Evolutionary conservation across 768 basidiomycete species (phyloP), one percentile per base, ranked within the genome.

Genomic region (Leccinum boreale): DNA sequence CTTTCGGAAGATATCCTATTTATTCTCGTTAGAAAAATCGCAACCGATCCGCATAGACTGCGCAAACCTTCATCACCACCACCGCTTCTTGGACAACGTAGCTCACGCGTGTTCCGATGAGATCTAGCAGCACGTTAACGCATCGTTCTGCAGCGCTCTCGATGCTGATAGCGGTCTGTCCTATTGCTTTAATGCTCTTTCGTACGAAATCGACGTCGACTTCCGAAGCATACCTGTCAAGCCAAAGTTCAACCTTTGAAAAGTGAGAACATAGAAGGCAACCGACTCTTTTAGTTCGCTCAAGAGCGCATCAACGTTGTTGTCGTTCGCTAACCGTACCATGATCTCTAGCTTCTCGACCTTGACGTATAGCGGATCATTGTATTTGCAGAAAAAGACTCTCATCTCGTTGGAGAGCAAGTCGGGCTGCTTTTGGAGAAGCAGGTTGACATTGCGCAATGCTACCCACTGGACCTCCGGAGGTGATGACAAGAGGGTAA

Each of bases 341-440:
- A 99, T 99, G 70, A 98, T 97, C 65, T 98, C 97, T 63, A 99
- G 76, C 74, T 99, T 98, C 74, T 98, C 97, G 53, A 98, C 85
- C 74, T 99, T 99, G 71, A 98, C 95, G 67, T 98, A 99, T n/a
- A 96, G 77, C 5, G 96, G 96, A 68, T 99, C 96, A 68, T 98
- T 98, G 76, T 99, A 98, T 74, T 99, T 99, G 85, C 96, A 98
- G 80, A 98, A 99, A 73, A 99, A 99, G 19, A 99, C 97, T 47
- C 95, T 84, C 92, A 99, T 95, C 73, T 99, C 96, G 73, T 91
- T 97, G 7, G 89, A 84, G 9, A 99, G 83, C 58, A 97, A 80
- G 61, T 94, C 94, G 2, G 92, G 76, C 4, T 93, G 87, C 68
- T 96, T 96, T 74, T 99, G 96, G 2, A 99, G 84, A 26, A 99